Evolutionary conservation across 805 yeast genomes (phyloP).

Genomic region (Candida yuanshanica): DNA sequence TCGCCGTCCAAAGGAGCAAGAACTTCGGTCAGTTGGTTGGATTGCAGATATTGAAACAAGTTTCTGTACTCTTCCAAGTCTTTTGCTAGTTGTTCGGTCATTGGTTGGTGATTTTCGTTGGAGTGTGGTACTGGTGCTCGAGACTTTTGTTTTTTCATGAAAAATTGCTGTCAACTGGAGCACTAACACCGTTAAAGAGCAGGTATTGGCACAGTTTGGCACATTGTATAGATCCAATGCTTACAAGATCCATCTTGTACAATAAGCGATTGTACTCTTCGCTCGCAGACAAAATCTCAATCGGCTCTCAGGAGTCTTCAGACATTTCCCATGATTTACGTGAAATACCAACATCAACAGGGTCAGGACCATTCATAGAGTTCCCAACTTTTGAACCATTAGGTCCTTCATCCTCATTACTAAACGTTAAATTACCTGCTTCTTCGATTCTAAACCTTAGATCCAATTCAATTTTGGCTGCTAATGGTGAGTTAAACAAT

Average conservation of each 20-base stretch:
- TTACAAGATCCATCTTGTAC: neutral
- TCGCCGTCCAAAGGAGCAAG: conserved; percentile 17
- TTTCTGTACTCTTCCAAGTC: conserved; percentile 10
- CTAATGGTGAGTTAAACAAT: conserved; percentile 12
- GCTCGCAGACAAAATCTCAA: neutral
- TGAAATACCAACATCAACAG: conserved; percentile 17
- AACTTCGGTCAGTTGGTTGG: conserved; percentile 7
- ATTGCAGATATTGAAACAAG: conserved; percentile 5
- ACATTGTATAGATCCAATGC: no score
- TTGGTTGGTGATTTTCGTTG: no score
- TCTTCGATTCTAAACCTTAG: conserved; percentile 19
- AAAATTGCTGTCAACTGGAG: no score
- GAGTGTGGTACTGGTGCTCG: no score
- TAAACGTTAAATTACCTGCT: conserved; percentile 22
- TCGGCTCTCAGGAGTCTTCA: neutral
- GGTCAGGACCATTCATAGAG: conserved; percentile 27
- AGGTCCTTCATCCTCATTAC: conserved; percentile 23
- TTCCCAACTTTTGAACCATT: conserved; percentile 25
- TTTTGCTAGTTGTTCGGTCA: neutral
- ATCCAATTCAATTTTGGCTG: conserved; percentile 18
- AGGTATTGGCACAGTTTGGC: no score
- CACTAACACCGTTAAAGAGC: no score
- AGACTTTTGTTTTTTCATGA: no score
- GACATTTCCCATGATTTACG: conserved; percentile 1
- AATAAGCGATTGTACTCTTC: neutral